A percentile compares a stretch with the other conserved stretches of the same genome.
Evolutionary conservation across 306 rosid genomes (phyloP).

Genomic region (Vicia faba): DNA sequence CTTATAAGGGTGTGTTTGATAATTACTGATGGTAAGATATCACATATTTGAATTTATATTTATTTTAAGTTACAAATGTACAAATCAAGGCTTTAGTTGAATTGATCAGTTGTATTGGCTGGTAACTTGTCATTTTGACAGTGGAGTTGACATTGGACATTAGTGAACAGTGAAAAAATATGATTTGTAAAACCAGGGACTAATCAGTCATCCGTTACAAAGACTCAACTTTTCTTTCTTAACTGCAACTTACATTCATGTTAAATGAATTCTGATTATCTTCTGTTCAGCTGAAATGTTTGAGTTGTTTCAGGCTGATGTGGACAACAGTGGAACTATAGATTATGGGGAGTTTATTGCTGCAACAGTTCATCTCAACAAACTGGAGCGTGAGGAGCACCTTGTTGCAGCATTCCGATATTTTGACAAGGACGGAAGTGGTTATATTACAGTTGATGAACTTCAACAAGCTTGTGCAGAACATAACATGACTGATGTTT

Average conservation of each 20-base stretch:
- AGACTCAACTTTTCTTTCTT: constrained; percentile 3
- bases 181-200: constrained; percentile 31
- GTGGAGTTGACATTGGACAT: constrained; percentile 22
- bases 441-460: constrained; percentile 95
- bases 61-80: constrained; percentile 7
- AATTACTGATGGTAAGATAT: constrained; percentile 22
- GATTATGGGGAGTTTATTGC: constrained; percentile 97
- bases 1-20: constrained; percentile 9
- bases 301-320: constrained; percentile 79
- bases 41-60: not conserved
- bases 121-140: constrained; percentile 20
- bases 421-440: constrained; percentile 94
- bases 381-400: constrained; percentile 96
- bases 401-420: constrained; percentile 88
- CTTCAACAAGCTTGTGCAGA: constrained; percentile 94
- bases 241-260: constrained; percentile 19
- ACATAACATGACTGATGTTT: constrained; percentile 81
- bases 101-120: not conserved
- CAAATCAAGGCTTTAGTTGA: constrained; percentile 8
- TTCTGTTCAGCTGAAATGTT: constrained; percentile 42
- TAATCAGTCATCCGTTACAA: constrained; percentile 25
- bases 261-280: constrained; percentile 24
- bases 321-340: constrained; percentile 93
- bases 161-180: constrained; percentile 6
- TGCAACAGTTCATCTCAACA: constrained; percentile 96